phyloP scores from a whole-genome alignment of 2,329 filamentous ascomycete genomes.

The Balansia obtecta region DNA sequence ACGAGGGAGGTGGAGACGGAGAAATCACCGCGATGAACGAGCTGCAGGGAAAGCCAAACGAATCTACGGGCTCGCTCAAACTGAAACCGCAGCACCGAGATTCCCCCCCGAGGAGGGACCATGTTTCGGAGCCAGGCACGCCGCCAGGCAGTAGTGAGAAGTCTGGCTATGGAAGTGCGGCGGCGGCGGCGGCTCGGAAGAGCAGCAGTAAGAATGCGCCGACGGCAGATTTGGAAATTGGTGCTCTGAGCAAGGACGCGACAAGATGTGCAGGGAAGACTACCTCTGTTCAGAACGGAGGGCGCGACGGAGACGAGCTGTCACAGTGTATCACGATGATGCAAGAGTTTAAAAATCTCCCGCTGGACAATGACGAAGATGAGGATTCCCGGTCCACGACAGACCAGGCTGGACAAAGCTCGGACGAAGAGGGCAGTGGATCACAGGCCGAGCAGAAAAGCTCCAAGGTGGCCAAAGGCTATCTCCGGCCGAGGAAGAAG shows the following conservation, averaged over 20 bases:
- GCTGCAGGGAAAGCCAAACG: slow-evolving; percentile 7
- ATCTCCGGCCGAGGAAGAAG: slow-evolving; percentile 11
- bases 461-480: background rate
- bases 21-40: background rate
- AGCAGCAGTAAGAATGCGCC: slow-evolving; percentile 6
- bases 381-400: slow-evolving; percentile 17
- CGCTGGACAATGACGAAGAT: slow-evolving; percentile 38
- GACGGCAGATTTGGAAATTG: slow-evolving; percentile 14
- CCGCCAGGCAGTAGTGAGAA: slow-evolving; percentile 20
- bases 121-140: slow-evolving; percentile 25
- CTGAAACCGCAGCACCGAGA: slow-evolving; percentile 33
- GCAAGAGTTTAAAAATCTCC: slow-evolving; percentile 46
- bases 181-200: too few relatives aligned
- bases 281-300: background rate
- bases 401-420: slow-evolving; percentile 2
- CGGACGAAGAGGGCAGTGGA: background rate
- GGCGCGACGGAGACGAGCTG: slow-evolving; percentile 37
- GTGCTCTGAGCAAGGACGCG: slow-evolving; percentile 10
- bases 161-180: slow-evolving; percentile 14
- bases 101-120: slow-evolving; percentile 24
- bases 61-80: slow-evolving; percentile 27
- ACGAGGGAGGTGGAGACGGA: background rate
- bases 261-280: background rate
- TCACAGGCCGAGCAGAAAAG: background rate
- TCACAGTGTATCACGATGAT: slow-evolving; percentile 52